A percentile compares a stretch with the other conserved stretches of the same genome.
phyloP scores from a whole-genome alignment of 1,284 basidiomycete genomes.

The Trametes versicolor region DNA sequence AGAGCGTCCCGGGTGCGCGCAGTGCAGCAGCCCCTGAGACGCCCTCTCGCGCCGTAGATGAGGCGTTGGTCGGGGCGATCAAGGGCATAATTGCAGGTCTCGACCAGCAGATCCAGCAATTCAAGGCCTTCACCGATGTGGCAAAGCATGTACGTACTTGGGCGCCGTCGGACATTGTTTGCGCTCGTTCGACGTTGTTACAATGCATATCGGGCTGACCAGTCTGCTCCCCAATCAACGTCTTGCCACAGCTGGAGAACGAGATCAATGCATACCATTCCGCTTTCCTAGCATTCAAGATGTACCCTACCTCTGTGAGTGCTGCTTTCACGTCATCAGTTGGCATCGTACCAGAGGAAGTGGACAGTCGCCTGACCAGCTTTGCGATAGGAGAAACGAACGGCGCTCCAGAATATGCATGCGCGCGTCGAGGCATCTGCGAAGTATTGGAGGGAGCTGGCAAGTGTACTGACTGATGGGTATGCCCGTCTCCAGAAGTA shows the following conservation, averaged over 20 bases:
- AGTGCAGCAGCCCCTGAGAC: background rate
- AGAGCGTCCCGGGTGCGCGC: background rate
- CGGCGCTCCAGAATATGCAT: constrained; percentile 9
- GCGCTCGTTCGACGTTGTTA: too few species aligned
- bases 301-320: constrained; percentile 5
- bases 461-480: background rate
- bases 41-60: background rate
- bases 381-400: constrained; percentile 1
- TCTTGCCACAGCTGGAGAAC: constrained; percentile 1
- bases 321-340: too few species aligned
- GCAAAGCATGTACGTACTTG: background rate
- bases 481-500: constrained; percentile 11
- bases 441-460: constrained; percentile 1
- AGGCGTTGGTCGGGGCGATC: background rate
- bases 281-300: background rate
- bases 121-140: background rate
- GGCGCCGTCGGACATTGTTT: too few species aligned
- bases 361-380: too few species aligned
- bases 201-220: background rate
- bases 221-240: background rate
- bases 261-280: constrained; percentile 1
- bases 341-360: too few species aligned
- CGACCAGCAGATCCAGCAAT: background rate
- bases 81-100: background rate
- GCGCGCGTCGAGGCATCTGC: constrained; percentile 5